Percentiles rank a stretch among this genome's conserved stretches.
These are phyloP conservation scores for Trametes maxima DNA, from an alignment of 768 basidiomycete genomes.

Conservation along the genomic window DNA sequence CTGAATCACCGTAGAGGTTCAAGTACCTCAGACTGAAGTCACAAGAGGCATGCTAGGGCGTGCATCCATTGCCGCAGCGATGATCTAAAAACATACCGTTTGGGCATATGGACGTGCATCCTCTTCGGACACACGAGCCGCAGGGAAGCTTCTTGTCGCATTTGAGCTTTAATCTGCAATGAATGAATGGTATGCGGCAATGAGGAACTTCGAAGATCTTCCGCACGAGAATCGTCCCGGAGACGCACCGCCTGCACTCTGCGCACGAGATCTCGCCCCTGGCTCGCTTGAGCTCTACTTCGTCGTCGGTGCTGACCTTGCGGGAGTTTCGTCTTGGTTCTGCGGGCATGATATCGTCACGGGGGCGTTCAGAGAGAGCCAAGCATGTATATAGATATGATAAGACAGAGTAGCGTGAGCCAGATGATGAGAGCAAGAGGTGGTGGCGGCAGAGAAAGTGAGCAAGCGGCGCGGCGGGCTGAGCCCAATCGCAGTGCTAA, in stretches of 20 bases:
- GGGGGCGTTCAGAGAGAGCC: neutral
- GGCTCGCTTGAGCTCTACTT: conserved; percentile 72
- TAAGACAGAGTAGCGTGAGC: neutral
- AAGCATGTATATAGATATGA: neutral
- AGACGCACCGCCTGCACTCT: conserved; percentile 69
- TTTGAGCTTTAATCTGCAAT: conserved; percentile 70
- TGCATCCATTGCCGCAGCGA: no score
- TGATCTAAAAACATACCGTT: conserved; percentile 39
- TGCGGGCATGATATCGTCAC: conserved; percentile 27
- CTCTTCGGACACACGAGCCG: conserved; percentile 66
- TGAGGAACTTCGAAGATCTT: conserved; percentile 44
- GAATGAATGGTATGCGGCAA: neutral
- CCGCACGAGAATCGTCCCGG: neutral
- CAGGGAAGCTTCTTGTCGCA: conserved; percentile 84
- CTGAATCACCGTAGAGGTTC: no score
- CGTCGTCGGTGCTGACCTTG: conserved; percentile 36
- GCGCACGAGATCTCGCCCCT: conserved; percentile 79
- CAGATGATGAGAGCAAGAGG: neutral
- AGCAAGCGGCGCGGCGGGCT: no score
- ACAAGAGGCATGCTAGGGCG: no score
- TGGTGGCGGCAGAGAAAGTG: neutral
- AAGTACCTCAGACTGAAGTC: no score
- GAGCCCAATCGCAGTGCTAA: no score
- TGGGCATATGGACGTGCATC: conserved; percentile 68
- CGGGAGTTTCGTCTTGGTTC: conserved; percentile 29